These are phyloP conservation scores for Hygrophoropsis aurantiaca DNA, from an alignment of 768 basidiomycete genomes.

Conservation along the genomic window DNA sequence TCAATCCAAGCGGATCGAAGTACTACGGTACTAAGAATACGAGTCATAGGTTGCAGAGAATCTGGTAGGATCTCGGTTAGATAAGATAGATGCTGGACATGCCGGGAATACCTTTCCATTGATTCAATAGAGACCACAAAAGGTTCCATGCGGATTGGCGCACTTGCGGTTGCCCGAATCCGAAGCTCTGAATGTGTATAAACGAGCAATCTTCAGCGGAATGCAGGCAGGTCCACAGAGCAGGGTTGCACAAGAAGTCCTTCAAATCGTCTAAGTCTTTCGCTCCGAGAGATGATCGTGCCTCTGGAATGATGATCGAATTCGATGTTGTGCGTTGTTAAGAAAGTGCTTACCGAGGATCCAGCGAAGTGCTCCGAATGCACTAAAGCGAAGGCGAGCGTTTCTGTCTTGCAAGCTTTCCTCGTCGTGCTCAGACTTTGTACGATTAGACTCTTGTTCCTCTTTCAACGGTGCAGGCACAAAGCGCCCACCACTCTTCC, in stretches of 20 bases:
- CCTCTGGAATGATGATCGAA: slow-evolving; percentile 5
- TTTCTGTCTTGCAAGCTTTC: slow-evolving; percentile 70
- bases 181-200: slow-evolving; percentile 48
- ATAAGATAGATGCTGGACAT: slow-evolving; percentile 15
- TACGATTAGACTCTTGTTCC: slow-evolving; percentile 16
- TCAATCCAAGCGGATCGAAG: slow-evolving; percentile 76
- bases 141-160: slow-evolving; percentile 70
- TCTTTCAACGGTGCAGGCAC: slow-evolving; percentile 32
- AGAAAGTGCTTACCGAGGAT: slow-evolving; percentile 49
- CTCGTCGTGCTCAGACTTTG: slow-evolving; percentile 35
- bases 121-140: slow-evolving; percentile 40
- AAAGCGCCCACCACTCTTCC: slow-evolving; percentile 30
- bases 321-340: neutral
- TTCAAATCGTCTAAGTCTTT: slow-evolving; percentile 27
- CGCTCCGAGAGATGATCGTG: slow-evolving; percentile 1
- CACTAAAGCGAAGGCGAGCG: slow-evolving; percentile 68
- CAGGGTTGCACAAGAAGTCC: slow-evolving; percentile 47
- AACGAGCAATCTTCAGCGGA: slow-evolving; percentile 43
- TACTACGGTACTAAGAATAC: slow-evolving; percentile 53
- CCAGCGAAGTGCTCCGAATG: slow-evolving; percentile 65
- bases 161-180: slow-evolving; percentile 67
- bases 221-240: slow-evolving; percentile 60
- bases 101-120: slow-evolving; percentile 42
- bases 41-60: slow-evolving; percentile 32
- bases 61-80: slow-evolving; percentile 19